Conservation (phyloP, 768 basidiomycete genomes). For the Saitozyma podzolica region DNA sequence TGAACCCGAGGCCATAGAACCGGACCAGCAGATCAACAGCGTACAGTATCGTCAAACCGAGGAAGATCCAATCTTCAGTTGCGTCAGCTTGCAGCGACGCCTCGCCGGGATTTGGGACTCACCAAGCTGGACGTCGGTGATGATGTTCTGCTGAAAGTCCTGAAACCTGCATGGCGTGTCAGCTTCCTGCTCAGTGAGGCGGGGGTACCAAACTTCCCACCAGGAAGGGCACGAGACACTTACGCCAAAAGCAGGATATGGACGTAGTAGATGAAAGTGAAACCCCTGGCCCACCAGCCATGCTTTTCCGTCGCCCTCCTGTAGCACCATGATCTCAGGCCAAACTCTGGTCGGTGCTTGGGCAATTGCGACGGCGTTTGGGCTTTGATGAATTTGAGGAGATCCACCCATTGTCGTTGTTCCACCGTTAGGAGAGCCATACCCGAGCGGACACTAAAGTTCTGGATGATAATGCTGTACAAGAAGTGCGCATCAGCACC, state of each 20-base stretch:
- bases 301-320: constrained; percentile 87
- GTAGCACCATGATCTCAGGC: constrained; percentile 79
- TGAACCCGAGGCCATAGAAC: constrained; percentile 79
- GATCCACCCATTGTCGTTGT: constrained; percentile 91
- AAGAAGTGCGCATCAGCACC: neutral
- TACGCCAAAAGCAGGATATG: constrained; percentile 67
- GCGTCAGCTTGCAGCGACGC: neutral
- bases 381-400: constrained; percentile 81
- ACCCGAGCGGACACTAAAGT: constrained; percentile 84
- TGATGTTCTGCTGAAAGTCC: constrained; percentile 62
- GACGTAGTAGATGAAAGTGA: constrained; percentile 74
- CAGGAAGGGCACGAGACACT: neutral
- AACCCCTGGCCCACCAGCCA: constrained; percentile 82
- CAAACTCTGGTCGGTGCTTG: constrained; percentile 59
- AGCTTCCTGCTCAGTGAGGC: neutral
- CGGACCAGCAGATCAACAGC: constrained; percentile 73
- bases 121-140: constrained; percentile 54
- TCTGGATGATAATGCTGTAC: constrained; percentile 86
- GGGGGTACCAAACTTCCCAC: neutral
- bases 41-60: constrained; percentile 70
- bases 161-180: constrained; percentile 65
- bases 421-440: constrained; percentile 79
- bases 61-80: constrained; percentile 69
- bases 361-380: constrained; percentile 86
- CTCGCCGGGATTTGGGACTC: neutral